Conservation (phyloP, 345 rosid species). For the Eucalyptus cladocalyx region DNA sequence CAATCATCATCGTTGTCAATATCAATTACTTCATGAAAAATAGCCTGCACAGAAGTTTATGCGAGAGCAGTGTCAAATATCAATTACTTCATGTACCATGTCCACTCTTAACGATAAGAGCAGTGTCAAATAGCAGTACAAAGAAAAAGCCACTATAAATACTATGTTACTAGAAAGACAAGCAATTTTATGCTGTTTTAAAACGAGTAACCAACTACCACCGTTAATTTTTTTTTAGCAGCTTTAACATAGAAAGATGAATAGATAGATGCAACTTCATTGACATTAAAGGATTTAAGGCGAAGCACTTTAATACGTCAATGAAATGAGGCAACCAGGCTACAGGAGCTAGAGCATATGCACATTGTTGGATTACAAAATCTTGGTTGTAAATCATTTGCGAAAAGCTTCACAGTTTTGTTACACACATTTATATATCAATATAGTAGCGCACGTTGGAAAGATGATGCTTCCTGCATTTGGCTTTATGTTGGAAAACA, state of each 20-base stretch:
- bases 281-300: background rate
- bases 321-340: background rate
- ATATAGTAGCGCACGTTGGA: background rate
- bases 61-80: background rate
- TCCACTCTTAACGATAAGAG: background rate
- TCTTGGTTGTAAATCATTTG: background rate
- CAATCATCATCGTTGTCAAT: conserved; percentile 38
- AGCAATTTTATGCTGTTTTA: background rate
- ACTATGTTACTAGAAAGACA: background rate
- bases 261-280: background rate
- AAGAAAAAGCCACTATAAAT: background rate
- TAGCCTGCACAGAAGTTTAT: conserved; percentile 19
- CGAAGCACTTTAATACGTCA: background rate
- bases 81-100: background rate
- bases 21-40: conserved; percentile 38
- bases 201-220: background rate
- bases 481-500: background rate
- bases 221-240: background rate
- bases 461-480: background rate
- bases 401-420: background rate
- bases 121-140: background rate
- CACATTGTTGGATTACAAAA: background rate
- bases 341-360: background rate
- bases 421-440: background rate
- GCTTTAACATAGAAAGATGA: background rate